These are phyloP conservation scores for Phytophthora brassicae DNA, from an alignment of 352 stramenopile species.

Conservation along the genomic window DNA sequence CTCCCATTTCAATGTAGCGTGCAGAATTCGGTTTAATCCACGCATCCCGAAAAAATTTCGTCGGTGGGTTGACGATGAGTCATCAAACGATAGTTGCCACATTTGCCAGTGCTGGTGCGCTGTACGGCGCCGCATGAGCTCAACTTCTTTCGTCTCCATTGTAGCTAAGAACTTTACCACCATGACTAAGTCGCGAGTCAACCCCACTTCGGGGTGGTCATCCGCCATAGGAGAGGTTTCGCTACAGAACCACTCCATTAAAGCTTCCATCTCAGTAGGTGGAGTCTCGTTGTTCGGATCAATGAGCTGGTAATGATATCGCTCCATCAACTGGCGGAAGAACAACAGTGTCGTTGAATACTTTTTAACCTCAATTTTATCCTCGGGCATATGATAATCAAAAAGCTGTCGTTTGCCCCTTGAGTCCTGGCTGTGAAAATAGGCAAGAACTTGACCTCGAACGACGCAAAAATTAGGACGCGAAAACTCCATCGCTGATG, in stretches of 20 bases:
- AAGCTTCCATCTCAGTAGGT: constrained; percentile 88
- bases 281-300: constrained; percentile 76
- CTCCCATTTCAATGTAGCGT: constrained; percentile 80
- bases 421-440: constrained; percentile 71
- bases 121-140: constrained; percentile 83
- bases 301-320: constrained; percentile 84
- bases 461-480: constrained; percentile 75
- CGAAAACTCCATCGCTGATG: constrained; percentile 83
- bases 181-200: constrained; percentile 81
- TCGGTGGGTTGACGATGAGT: constrained; percentile 66
- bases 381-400: constrained; percentile 88
- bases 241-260: constrained; percentile 90
- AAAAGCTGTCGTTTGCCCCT: constrained; percentile 72
- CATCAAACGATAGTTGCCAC: constrained; percentile 90
- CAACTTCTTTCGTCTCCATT: constrained; percentile 90
- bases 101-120: constrained; percentile 81
- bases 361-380: constrained; percentile 89
- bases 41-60: constrained; percentile 82
- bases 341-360: constrained; percentile 89
- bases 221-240: constrained; percentile 75
- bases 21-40: constrained; percentile 63
- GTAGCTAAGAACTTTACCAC: constrained; percentile 88
- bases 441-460: constrained; percentile 73
- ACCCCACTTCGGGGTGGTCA: constrained; percentile 78
- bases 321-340: constrained; percentile 85